A percentile compares a stretch with the other conserved stretches of the same genome.
These are phyloP conservation scores for Phytophthora pinifolia DNA, from an alignment of 352 stramenopile species.

Conservation along the genomic window DNA sequence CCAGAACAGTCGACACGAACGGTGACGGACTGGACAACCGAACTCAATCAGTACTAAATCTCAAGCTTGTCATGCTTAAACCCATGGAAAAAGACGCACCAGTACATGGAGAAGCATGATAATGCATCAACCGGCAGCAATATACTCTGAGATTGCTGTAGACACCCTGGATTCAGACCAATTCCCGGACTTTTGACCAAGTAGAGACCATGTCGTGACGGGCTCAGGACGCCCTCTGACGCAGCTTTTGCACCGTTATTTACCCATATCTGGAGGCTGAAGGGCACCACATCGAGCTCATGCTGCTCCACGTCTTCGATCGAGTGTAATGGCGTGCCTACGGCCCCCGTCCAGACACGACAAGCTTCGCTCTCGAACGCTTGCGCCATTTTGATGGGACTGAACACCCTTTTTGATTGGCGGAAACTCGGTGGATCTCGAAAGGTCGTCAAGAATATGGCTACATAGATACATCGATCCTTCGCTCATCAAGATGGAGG, in stretches of 20 bases:
- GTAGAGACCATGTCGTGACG: constrained; percentile 26
- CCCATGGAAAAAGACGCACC: constrained; percentile 20
- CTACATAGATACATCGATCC: constrained; percentile 29
- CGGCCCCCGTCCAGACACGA: constrained; percentile 45
- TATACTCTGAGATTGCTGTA: constrained; percentile 22
- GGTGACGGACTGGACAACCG: constrained; percentile 43
- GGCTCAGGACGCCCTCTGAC: constrained; percentile 5
- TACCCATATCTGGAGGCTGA: constrained; percentile 31
- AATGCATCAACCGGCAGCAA: constrained; percentile 34
- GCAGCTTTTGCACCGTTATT: not conserved
- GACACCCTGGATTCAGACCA: not conserved
- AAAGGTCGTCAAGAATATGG: constrained; percentile 37
- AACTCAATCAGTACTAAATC: constrained; percentile 1
- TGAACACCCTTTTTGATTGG: constrained; percentile 32
- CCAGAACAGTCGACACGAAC: constrained; percentile 49
- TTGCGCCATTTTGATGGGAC: constrained; percentile 10
- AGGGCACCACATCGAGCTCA: constrained; percentile 30
- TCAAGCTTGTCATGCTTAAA: not conserved
- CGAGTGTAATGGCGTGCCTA: constrained; percentile 24
- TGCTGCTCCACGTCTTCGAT: constrained; percentile 34
- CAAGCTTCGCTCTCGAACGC: constrained; percentile 40
- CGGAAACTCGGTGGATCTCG: constrained; percentile 9
- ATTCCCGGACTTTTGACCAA: constrained; percentile 10
- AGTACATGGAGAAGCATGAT: constrained; percentile 50
- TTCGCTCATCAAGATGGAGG: constrained; percentile 44